A percentile compares a stretch with the other conserved stretches of the same genome.
Evolutionary conservation across 371 early-diverging fungal species (phyloP).

Genomic region (Mortierella sp.): DNA sequence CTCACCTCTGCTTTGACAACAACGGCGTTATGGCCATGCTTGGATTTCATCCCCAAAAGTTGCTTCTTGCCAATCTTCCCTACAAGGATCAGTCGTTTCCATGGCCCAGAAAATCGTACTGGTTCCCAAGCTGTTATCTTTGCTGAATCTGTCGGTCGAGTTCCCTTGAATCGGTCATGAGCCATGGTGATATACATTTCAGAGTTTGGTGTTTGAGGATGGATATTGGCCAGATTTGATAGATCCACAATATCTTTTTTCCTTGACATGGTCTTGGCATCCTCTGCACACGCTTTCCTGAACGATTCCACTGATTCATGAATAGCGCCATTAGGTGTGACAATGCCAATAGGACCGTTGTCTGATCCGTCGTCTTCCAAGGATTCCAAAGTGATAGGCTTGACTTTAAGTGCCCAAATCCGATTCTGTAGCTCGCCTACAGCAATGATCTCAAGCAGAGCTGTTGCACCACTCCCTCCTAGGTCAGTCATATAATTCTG

Average conservation of each 20-base stretch:
- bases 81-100: conserved; percentile 12
- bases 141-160: neutral
- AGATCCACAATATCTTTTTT: too few relatives aligned
- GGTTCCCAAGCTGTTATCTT: conserved; percentile 21
- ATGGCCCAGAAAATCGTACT: neutral
- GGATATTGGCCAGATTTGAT: too few relatives aligned
- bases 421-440: conserved; percentile 22
- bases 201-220: too few relatives aligned
- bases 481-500: conserved; percentile 4
- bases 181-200: conserved; percentile 24
- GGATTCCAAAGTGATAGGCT: neutral
- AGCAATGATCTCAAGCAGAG: conserved; percentile 25
- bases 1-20: conserved; percentile 28
- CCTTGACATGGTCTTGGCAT: too few relatives aligned
- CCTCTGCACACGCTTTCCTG: neutral
- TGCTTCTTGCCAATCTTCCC: conserved; percentile 28
- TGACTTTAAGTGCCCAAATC: conserved; percentile 35
- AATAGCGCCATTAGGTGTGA: conserved; percentile 11
- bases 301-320: neutral
- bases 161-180: conserved; percentile 17
- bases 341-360: neutral
- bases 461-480: conserved; percentile 30
- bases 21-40: conserved; percentile 17
- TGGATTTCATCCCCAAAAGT: conserved; percentile 10
- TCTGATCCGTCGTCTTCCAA: too few relatives aligned